Percentiles rank a stretch among this genome's conserved stretches.
Conservation (phyloP, 2,329 filamentous ascomycete species). For the Aspergillus candidus region DNA sequence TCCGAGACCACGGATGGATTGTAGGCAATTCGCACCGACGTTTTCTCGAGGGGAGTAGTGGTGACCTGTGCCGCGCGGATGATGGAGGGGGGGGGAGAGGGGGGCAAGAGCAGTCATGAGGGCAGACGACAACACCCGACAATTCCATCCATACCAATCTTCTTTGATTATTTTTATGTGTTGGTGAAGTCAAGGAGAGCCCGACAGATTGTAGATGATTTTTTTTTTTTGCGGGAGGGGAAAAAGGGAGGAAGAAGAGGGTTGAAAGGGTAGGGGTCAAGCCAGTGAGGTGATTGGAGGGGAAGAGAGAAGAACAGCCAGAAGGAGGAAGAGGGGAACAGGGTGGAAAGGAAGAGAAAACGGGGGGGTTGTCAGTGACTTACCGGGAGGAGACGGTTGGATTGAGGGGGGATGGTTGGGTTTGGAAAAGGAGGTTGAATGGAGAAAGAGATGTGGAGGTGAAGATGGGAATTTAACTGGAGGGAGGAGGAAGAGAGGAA, state of each 20-base stretch:
- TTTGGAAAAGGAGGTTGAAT: conserved; percentile 5
- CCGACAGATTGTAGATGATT: too few relatives aligned
- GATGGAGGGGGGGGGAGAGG: too few relatives aligned
- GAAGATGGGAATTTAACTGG: conserved; percentile 11
- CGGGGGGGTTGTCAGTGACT: background rate
- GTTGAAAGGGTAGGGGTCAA: background rate
- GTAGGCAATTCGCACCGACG: too few relatives aligned
- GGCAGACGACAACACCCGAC: too few relatives aligned
- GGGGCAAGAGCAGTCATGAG: too few relatives aligned
- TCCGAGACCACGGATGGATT: too few relatives aligned
- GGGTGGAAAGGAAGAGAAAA: background rate
- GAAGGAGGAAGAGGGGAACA: conserved; percentile 5
- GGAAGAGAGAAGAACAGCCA: background rate
- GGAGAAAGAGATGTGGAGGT: conserved; percentile 8
- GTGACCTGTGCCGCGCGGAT: too few relatives aligned
- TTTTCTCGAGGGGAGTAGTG: too few relatives aligned
- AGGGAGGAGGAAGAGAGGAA: conserved; percentile 14
- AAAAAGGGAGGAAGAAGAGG: background rate
- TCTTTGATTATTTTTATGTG: too few relatives aligned
- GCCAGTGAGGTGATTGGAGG: background rate
- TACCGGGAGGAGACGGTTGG: background rate
- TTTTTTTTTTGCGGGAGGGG: too few relatives aligned
- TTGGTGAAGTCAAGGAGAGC: too few relatives aligned
- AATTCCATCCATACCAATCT: too few relatives aligned
- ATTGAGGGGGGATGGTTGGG: background rate